A percentile compares a stretch with the other conserved stretches of the same genome.
phyloP scores from a whole-genome alignment of 2,329 filamentous ascomycete species.

The Magnaporthiopsis rhizophila region DNA sequence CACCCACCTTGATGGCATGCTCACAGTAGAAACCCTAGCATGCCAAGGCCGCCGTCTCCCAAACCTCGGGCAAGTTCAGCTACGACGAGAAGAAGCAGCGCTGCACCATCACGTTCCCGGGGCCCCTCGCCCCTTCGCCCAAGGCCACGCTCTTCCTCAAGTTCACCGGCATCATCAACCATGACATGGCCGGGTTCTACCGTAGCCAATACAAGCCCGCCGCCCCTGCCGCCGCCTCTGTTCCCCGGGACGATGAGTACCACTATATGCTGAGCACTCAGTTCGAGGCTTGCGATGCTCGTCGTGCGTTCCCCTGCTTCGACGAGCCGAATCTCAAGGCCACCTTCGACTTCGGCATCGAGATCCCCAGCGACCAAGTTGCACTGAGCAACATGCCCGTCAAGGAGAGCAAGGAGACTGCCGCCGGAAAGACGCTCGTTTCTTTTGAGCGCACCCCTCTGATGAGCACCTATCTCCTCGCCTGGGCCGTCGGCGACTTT shows the following conservation, averaged over 20 bases:
- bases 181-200: conserved; percentile 98
- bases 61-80: conserved; percentile 58
- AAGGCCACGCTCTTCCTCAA: conserved; percentile 51
- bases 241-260: conserved; percentile 62
- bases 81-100: conserved; percentile 83
- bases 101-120: conserved; percentile 64
- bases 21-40: conserved; percentile 19
- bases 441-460: conserved; percentile 76
- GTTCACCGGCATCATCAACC: conserved; percentile 75
- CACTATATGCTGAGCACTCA: conserved; percentile 87
- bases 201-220: conserved; percentile 74
- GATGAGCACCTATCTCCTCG: conserved; percentile 88
- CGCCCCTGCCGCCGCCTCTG: conserved; percentile 60
- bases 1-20: not conserved
- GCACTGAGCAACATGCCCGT: conserved; percentile 95
- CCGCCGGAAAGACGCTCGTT: conserved; percentile 60
- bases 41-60: conserved; percentile 46
- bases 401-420: conserved; percentile 54
- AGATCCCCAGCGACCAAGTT: conserved; percentile 80
- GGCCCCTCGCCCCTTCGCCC: conserved; percentile 54
- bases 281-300: conserved; percentile 93
- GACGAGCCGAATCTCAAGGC: conserved; percentile 97
- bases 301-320: conserved; percentile 93
- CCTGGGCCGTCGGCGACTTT: conserved; percentile 95
- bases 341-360: conserved; percentile 88